Evolutionary conservation across 140 eudicot genomes (phyloP).

Genomic region (Ambrosia hybrid): DNA sequence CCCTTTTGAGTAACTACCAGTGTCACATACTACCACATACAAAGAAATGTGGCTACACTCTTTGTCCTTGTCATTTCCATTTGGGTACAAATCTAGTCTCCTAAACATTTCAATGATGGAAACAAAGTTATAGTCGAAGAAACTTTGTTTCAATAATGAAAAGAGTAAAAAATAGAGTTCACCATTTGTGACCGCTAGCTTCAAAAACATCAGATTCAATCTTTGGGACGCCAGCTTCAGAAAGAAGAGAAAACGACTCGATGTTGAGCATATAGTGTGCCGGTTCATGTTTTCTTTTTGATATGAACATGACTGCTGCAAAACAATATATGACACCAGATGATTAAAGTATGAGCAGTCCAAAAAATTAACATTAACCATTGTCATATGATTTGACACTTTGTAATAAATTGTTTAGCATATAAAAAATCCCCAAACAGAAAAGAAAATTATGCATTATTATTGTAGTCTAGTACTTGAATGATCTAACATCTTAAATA

Average conservation of each 20-base stretch:
- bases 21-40: too few species aligned
- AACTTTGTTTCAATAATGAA: neutral
- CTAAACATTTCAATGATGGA: constrained; percentile 6
- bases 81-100: constrained; percentile 36
- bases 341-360: too few species aligned
- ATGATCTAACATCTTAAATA: too few species aligned
- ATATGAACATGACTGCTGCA: neutral
- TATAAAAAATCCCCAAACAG: too few species aligned
- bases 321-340: too few species aligned
- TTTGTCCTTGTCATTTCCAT: constrained; percentile 10
- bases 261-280: constrained; percentile 29
- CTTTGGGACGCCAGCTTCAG: neutral
- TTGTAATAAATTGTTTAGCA: too few species aligned
- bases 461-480: too few species aligned
- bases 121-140: neutral
- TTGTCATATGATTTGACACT: too few species aligned
- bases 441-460: too few species aligned
- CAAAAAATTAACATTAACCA: too few species aligned
- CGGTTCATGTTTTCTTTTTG: constrained; percentile 13
- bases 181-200: constrained; percentile 36
- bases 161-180: neutral
- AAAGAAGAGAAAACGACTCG: constrained; percentile 20
- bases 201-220: constrained; percentile 23
- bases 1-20: neutral
- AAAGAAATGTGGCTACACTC: constrained; percentile 22